Percentiles rank a stretch among this genome's conserved stretches.
Evolutionary conservation across 2,329 filamentous ascomycete species (phyloP).

Genomic region (Xenoacremonium recifei): DNA sequence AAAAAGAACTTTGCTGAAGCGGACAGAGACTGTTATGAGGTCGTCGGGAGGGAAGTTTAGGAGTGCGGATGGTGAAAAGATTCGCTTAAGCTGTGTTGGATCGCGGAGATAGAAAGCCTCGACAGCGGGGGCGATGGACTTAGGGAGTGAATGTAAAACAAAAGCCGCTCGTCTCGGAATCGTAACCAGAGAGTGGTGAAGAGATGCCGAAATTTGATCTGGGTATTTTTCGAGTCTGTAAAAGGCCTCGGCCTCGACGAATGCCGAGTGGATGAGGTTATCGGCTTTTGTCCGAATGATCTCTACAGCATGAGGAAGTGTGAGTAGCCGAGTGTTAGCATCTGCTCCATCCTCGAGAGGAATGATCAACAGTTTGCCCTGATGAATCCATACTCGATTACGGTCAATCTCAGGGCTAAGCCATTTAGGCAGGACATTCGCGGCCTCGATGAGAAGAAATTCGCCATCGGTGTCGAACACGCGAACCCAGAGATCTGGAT

Average conservation of each 20-base stretch:
- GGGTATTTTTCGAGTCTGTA: slow-evolving; percentile 86
- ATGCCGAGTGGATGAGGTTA: slow-evolving; percentile 66
- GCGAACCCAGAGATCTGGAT: slow-evolving; percentile 75
- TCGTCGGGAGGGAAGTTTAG: slow-evolving; percentile 74
- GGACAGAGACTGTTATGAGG: slow-evolving; percentile 73
- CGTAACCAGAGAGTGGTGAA: slow-evolving; percentile 72
- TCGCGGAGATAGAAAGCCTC: slow-evolving; percentile 94
- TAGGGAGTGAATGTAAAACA: slow-evolving; percentile 72
- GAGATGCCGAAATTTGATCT: slow-evolving; percentile 65
- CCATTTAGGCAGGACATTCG: slow-evolving; percentile 84
- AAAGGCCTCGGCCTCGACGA: slow-evolving; percentile 86
- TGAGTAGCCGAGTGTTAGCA: slow-evolving; percentile 45
- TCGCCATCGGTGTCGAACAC: slow-evolving; percentile 89
- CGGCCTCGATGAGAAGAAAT: slow-evolving; percentile 91
- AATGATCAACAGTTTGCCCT: slow-evolving; percentile 73
- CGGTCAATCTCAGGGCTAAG: slow-evolving; percentile 86
- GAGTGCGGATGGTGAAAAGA: slow-evolving; percentile 54
- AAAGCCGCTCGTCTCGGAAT: slow-evolving; percentile 81
- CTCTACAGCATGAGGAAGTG: slow-evolving; percentile 61
- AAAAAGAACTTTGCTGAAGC: slow-evolving; percentile 85
- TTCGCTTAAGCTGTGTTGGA: slow-evolving; percentile 67
- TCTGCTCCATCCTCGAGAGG: slow-evolving; percentile 43
- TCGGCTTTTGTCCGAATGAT: slow-evolving; percentile 57
- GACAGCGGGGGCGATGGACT: slow-evolving; percentile 76
- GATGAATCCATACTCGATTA: slow-evolving; percentile 86